phyloP scores from a whole-genome alignment of 331 rosid species.

The Pyracantha coccinea region DNA sequence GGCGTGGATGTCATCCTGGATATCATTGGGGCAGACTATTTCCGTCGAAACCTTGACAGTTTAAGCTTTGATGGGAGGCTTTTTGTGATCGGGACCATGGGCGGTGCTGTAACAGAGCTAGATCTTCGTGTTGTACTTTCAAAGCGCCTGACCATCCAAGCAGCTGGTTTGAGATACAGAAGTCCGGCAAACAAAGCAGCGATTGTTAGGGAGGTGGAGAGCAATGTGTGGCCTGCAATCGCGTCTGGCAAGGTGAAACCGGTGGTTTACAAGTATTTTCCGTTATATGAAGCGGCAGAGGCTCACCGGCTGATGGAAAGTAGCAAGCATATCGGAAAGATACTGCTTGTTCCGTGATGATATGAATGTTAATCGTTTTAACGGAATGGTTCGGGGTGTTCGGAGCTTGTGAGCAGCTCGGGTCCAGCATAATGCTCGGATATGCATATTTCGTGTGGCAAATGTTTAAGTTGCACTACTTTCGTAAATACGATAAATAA shows the following conservation, averaged over 20 bases:
- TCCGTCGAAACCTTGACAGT: slow-evolving; percentile 61
- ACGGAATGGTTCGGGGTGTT: neutral
- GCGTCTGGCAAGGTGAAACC: slow-evolving; percentile 74
- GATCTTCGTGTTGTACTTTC: slow-evolving; percentile 45
- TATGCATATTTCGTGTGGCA: neutral
- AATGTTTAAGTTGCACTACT: neutral
- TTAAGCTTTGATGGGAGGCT: slow-evolving; percentile 79
- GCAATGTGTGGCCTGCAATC: slow-evolving; percentile 92
- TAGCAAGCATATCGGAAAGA: slow-evolving; percentile 73
- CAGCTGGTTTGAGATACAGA: slow-evolving; percentile 71
- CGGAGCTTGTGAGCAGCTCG: neutral
- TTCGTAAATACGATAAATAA: neutral
- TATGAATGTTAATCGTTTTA: neutral
- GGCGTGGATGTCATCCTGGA: slow-evolving; percentile 96
- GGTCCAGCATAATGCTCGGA: neutral
- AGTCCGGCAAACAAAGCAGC: slow-evolving; percentile 62
- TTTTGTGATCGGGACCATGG: slow-evolving; percentile 59
- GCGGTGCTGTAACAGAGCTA: slow-evolving; percentile 46
- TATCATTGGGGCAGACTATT: slow-evolving; percentile 72
- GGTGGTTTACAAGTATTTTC: slow-evolving; percentile 53
- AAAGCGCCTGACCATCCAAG: slow-evolving; percentile 91
- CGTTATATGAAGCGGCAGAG: slow-evolving; percentile 62
- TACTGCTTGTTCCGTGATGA: slow-evolving; percentile 59
- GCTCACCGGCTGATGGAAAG: slow-evolving; percentile 73
- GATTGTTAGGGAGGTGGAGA: slow-evolving; percentile 69